These are phyloP conservation scores for Lepidium africanum DNA, from an alignment of 345 rosid genomes.

Conservation along the genomic window DNA sequence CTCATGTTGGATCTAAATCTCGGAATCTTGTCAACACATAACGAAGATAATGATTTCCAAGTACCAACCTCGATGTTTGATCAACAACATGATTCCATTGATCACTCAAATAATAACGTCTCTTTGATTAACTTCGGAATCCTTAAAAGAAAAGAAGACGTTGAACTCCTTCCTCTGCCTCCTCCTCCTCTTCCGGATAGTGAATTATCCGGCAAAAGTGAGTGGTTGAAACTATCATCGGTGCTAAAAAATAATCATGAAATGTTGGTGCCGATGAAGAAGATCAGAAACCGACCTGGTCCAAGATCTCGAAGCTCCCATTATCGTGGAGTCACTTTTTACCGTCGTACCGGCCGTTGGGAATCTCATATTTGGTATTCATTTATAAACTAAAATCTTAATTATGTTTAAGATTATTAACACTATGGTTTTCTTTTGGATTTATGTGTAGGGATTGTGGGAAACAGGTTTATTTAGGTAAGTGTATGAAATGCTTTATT, in stretches of 20 bases:
- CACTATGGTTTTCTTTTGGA: too few species aligned
- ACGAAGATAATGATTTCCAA: neutral
- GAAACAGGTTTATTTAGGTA: constrained; percentile 87
- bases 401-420: too few species aligned
- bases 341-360: constrained; percentile 92
- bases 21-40: constrained; percentile 1
- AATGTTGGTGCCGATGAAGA: neutral
- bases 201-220: neutral
- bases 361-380: constrained; percentile 88
- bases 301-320: constrained; percentile 89
- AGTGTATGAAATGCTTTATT: constrained; percentile 2
- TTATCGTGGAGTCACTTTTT: constrained; percentile 88
- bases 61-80: neutral
- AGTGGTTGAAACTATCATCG: constrained; percentile 20
- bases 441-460: constrained; percentile 73
- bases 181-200: neutral
- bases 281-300: constrained; percentile 68
- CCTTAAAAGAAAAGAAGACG: neutral
- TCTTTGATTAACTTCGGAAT: constrained; percentile 9
- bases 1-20: constrained; percentile 24
- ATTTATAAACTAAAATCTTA: too few species aligned
- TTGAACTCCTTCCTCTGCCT: too few species aligned
- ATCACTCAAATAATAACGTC: neutral
- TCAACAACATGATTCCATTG: neutral
- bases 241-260: neutral